phyloP scores from a whole-genome alignment of 352 stramenopile genomes.

The Thraustochytrium sp. region DNA sequence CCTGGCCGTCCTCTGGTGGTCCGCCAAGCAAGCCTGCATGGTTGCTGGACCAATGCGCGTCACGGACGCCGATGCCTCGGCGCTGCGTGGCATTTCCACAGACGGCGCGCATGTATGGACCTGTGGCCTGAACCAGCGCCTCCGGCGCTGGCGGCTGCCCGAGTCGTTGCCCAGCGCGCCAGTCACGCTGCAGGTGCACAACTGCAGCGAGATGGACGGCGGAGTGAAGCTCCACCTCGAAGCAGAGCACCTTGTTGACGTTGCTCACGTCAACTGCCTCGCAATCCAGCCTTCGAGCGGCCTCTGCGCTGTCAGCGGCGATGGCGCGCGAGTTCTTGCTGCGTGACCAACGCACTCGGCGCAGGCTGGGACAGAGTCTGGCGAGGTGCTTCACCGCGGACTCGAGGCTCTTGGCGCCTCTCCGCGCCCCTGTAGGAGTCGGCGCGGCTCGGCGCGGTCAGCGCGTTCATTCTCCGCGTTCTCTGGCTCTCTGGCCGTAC shows the following conservation, averaged over 20 bases:
- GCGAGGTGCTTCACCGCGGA: too few relatives aligned
- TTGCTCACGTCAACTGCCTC: neutral
- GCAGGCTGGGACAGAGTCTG: too few relatives aligned
- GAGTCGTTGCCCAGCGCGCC: neutral
- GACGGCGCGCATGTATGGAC: neutral
- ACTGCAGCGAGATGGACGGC: neutral
- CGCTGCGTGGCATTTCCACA: conserved; percentile 2
- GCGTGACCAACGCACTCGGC: too few relatives aligned
- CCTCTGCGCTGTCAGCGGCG: neutral
- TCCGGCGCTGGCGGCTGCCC: neutral
- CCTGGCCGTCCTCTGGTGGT: neutral
- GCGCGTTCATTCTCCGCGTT: too few relatives aligned
- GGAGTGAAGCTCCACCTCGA: neutral
- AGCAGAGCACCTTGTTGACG: neutral
- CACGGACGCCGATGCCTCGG: neutral
- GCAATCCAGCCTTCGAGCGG: neutral
- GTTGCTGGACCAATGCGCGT: neutral
- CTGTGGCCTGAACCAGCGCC: conserved; percentile 3
- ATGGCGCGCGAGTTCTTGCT: neutral
- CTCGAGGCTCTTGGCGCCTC: too few relatives aligned
- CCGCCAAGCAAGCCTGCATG: too few relatives aligned
- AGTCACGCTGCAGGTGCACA: neutral
- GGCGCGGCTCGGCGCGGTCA: too few relatives aligned
- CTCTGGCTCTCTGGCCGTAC: too few relatives aligned
- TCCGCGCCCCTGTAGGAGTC: too few relatives aligned